A percentile compares a stretch with the other conserved stretches of the same genome.
These are phyloP conservation scores for Kodamaea laetipori DNA, from an alignment of 805 yeast species.

Conservation along the genomic window DNA sequence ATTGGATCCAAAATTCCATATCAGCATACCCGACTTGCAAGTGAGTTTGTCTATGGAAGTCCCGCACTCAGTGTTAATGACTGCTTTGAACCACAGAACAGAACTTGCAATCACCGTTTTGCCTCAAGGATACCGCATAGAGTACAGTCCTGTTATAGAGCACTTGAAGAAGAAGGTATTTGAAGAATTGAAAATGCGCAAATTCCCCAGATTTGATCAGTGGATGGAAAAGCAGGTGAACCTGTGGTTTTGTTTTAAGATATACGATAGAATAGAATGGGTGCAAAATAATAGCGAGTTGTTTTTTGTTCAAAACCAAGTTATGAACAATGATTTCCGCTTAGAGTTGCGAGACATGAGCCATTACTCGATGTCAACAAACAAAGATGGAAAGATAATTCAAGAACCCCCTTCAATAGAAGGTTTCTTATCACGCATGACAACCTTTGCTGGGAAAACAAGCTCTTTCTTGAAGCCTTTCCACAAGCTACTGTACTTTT, in stretches of 20 bases:
- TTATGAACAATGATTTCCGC: slow-evolving; percentile 42
- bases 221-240: slow-evolving; percentile 28
- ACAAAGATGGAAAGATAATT: slow-evolving; percentile 9
- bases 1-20: slow-evolving; percentile 27
- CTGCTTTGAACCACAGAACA: slow-evolving; percentile 13
- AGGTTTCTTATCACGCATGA: slow-evolving; percentile 69
- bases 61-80: slow-evolving; percentile 32
- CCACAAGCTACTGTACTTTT: slow-evolving; percentile 62
- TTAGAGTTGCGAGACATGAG: slow-evolving; percentile 60
- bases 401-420: slow-evolving; percentile 76
- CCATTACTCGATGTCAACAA: slow-evolving; percentile 39
- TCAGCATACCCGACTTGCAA: slow-evolving; percentile 50
- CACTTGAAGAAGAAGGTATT: slow-evolving; percentile 42
- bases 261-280: slow-evolving; percentile 74
- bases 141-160: slow-evolving; percentile 32
- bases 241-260: slow-evolving; percentile 58
- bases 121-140: slow-evolving; percentile 28
- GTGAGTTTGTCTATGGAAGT: slow-evolving; percentile 47
- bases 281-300: slow-evolving; percentile 28
- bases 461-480: slow-evolving; percentile 42
- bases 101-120: slow-evolving; percentile 15
- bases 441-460: slow-evolving; percentile 50
- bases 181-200: slow-evolving; percentile 26
- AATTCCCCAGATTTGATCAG: slow-evolving; percentile 11
- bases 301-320: slow-evolving; percentile 31